A percentile compares a stretch with the other conserved stretches of the same genome.
Conservation (phyloP, 441 rosid species). For the Dalechampia spathulata region DNA sequence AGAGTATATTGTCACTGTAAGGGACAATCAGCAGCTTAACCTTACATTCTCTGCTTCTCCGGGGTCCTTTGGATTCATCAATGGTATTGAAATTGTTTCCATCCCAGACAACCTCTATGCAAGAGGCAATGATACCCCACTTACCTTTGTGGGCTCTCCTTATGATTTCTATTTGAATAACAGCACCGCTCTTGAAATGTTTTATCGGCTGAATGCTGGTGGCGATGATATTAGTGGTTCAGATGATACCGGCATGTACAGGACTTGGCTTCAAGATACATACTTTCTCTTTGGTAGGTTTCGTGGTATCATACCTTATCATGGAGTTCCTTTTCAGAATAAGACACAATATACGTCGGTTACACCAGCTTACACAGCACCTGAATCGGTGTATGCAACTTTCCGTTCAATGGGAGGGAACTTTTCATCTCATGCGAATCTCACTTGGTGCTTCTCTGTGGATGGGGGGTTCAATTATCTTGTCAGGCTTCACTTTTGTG, state of each 20-base stretch:
- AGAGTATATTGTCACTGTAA: constrained; percentile 22
- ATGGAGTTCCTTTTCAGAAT: not conserved
- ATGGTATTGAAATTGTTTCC: constrained; percentile 45
- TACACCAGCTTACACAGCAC: constrained; percentile 26
- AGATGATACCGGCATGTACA: constrained; percentile 32
- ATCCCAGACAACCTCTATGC: constrained; percentile 30
- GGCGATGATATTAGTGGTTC: not conserved
- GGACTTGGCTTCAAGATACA: constrained; percentile 31
- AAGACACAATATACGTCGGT: not conserved
- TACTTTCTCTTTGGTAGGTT: not conserved
- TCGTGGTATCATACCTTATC: not conserved
- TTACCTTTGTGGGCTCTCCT: not conserved
- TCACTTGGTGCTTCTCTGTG: constrained; percentile 36
- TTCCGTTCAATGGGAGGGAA: constrained; percentile 22
- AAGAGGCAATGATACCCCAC: not conserved
- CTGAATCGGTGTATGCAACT: constrained; percentile 28
- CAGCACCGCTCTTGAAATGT: constrained; percentile 25
- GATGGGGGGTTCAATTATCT: constrained; percentile 32
- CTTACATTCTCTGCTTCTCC: constrained; percentile 17
- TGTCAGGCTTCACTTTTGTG: constrained; percentile 46
- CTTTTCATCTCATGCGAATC: not conserved
- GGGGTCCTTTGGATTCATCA: constrained; percentile 35
- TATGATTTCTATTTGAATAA: not conserved
- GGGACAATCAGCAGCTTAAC: constrained; percentile 13
- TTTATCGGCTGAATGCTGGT: constrained; percentile 36